Evolutionary conservation across 352 stramenopile species (phyloP), one percentile per base, ranked within the genome.

Genomic region (Aphanomyces invadans): DNA sequence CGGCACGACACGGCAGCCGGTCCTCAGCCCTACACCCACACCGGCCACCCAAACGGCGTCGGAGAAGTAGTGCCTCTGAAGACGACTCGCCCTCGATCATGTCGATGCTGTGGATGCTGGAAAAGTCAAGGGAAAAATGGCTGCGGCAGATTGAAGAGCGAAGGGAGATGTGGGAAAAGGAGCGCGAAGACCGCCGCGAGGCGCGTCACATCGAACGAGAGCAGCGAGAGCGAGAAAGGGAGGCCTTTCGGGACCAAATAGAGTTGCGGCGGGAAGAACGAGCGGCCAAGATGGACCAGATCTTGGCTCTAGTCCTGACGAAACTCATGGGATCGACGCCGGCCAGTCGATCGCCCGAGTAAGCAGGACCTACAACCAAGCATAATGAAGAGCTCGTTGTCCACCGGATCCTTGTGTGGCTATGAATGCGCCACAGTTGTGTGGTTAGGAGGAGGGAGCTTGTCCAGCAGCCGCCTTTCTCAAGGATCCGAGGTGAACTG

Each of bases 21-120:
- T n/a, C n/a, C n/a, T n/a, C n/a, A n/a, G n/a, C n/a, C n/a, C n/a
- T n/a, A n/a, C n/a, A n/a, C n/a, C n/a, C n/a, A n/a, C n/a, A n/a
- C n/a, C n/a, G n/a, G n/a, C n/a, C n/a, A n/a, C n/a, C n/a, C n/a
- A n/a, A 52, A 75, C 82, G 48, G 76, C 68, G 51, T 78, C 73
- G 0, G 73, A 74, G 21, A 81, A 21, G 1, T 76, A 31, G 10
- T 1, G n/a, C 55, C n/a, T 1, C 42, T 48, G 5, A 25, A 25
- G 2, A 63, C 46, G 55, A 4, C 11, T 2, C 42, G 26, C 15
- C 55, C 26, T 38, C 29, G 15, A 7, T 65, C 11, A 53, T 65
- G 5, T 65, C 57, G 17, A 38, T 38, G 5, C 33, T 65, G 32
- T 36, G 46, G 57, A 42, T 42, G 28, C 31, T 65, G 29, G 57